phyloP scores from a whole-genome alignment of 768 basidiomycete genomes.

The Clitopilus passeckerianus region DNA sequence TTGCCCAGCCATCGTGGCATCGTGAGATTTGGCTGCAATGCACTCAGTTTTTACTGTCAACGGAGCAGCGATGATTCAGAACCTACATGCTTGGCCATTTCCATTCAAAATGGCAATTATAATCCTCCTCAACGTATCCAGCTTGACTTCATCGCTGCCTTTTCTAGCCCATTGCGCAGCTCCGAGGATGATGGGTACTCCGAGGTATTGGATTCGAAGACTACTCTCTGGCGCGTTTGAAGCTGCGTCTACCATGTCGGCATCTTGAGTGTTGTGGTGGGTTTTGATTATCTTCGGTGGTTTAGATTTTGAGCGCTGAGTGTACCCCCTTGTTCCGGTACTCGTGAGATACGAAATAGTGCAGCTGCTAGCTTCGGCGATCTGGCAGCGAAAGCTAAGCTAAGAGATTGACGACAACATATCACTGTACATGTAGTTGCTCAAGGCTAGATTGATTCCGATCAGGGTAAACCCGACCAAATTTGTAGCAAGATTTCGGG shows the following conservation, averaged over 20 bases:
- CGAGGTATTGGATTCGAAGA: conserved; percentile 58
- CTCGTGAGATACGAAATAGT: too few relatives aligned
- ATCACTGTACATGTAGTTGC: too few relatives aligned
- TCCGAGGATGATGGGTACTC: conserved; percentile 82
- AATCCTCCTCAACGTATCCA: conserved; percentile 93
- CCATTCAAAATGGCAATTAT: conserved; percentile 93
- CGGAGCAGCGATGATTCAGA: not conserved
- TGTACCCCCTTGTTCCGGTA: too few relatives aligned
- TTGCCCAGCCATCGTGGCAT: too few relatives aligned
- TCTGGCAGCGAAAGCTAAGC: too few relatives aligned
- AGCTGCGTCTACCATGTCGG: conserved; percentile 8
- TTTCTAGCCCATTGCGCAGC: conserved; percentile 79
- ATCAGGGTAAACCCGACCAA: too few relatives aligned
- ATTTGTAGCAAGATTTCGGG: too few relatives aligned
- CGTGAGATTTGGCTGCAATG: conserved; percentile 72
- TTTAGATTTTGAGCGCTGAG: not conserved
- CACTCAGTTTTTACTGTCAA: too few relatives aligned
- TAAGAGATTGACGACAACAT: too few relatives aligned
- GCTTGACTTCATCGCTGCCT: conserved; percentile 93
- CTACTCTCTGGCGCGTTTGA: conserved; percentile 63
- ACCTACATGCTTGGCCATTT: conserved; percentile 72
- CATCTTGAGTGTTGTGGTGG: not conserved
- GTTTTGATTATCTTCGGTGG: not conserved
- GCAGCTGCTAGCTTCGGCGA: too few relatives aligned
- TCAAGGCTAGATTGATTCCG: too few relatives aligned